phyloP scores from a whole-genome alignment of 345 rosid genomes.

The Arabidopsis suecica region DNA sequence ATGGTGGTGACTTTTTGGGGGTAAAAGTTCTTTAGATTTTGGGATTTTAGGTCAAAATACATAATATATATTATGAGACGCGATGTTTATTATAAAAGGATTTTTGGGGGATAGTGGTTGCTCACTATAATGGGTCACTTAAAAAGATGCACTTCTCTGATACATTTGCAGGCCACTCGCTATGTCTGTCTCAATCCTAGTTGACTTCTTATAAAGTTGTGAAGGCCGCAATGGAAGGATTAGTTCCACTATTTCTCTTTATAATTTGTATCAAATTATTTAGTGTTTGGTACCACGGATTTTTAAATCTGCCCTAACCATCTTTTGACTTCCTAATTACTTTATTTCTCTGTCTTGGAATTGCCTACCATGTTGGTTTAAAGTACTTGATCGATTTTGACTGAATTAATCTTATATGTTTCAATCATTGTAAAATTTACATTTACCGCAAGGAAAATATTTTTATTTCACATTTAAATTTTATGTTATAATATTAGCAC shows the following conservation, averaged over 20 bases:
- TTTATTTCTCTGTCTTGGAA: conserved; percentile 19
- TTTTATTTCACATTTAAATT: background rate
- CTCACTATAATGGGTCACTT: conserved; percentile 48
- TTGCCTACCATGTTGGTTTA: conserved; percentile 5
- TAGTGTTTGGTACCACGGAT: conserved; percentile 34
- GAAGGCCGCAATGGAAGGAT: conserved; percentile 55
- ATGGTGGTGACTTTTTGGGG: background rate
- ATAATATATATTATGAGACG: conserved; percentile 6
- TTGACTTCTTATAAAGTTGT: conserved; percentile 46
- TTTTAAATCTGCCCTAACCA: conserved; percentile 31
- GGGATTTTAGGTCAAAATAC: conserved; percentile 35
- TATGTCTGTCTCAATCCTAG: conserved; percentile 50
- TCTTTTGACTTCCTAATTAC: background rate
- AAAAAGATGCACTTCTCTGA: conserved; percentile 44
- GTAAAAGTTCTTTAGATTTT: background rate
- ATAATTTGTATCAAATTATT: conserved; percentile 7
- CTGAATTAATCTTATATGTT: background rate
- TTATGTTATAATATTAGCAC: background rate
- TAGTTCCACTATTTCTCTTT: conserved; percentile 45
- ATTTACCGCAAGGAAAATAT: background rate
- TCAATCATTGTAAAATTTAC: background rate
- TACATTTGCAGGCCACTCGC: conserved; percentile 60
- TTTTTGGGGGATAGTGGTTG: conserved; percentile 35
- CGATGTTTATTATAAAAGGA: conserved; percentile 15
- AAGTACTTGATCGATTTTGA: background rate